phyloP scores from a whole-genome alignment of 331 rosid genomes.

The Erythrophleum ivorense region DNA sequence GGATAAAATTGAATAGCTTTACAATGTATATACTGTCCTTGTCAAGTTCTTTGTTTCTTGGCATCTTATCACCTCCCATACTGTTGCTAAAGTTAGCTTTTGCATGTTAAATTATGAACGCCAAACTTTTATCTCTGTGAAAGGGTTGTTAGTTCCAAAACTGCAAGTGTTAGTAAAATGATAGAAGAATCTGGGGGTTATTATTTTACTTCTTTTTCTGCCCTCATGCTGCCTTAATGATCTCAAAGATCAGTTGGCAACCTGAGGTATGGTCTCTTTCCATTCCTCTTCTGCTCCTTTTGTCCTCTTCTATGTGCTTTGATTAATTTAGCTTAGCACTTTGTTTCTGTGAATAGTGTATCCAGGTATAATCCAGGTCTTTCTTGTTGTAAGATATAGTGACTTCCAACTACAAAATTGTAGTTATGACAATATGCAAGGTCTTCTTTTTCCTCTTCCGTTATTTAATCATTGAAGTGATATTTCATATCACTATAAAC shows the following conservation, averaged over 20 bases:
- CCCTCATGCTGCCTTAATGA: background rate
- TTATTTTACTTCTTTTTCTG: background rate
- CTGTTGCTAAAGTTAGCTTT: background rate
- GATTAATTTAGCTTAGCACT: background rate
- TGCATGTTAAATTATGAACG: background rate
- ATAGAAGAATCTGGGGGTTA: background rate
- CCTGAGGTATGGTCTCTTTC: background rate
- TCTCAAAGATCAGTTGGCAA: background rate
- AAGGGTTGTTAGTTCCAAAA: background rate
- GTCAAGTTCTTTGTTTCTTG: background rate
- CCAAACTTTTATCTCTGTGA: background rate
- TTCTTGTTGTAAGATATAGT: background rate
- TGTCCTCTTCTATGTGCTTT: background rate
- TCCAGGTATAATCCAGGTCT: background rate
- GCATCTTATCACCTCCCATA: background rate
- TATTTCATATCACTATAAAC: background rate
- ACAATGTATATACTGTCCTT: background rate
- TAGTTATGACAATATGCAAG: background rate
- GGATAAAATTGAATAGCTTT: slow-evolving; percentile 5
- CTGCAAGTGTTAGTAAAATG: background rate
- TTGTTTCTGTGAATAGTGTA: background rate
- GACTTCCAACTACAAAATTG: background rate
- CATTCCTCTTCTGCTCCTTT: background rate
- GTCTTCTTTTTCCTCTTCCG: background rate
- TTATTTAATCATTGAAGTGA: background rate